These are phyloP conservation scores for Arxiozyma heterogenica DNA, from an alignment of 1,139 yeast genomes.

Conservation along the genomic window DNA sequence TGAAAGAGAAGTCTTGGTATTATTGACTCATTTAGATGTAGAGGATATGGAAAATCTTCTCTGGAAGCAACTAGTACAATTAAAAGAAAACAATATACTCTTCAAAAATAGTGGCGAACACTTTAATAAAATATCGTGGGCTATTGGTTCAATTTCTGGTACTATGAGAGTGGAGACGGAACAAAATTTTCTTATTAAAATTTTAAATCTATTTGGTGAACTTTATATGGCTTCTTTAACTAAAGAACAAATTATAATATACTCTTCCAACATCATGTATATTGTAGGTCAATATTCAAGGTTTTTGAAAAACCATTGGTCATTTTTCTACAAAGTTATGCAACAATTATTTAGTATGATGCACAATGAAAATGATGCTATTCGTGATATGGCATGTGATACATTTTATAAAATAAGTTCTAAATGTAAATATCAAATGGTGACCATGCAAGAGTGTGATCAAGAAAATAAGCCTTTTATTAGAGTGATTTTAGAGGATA, in stretches of 20 bases:
- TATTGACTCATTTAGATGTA: constrained; percentile 88
- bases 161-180: constrained; percentile 98
- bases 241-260: constrained; percentile 92
- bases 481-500: constrained; percentile 70
- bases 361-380: constrained; percentile 99
- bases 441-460: constrained; percentile 70
- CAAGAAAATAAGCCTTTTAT: constrained; percentile 65
- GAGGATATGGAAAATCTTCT: constrained; percentile 84
- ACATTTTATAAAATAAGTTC: constrained; percentile 89
- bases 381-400: constrained; percentile 99
- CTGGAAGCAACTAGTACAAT: constrained; percentile 64
- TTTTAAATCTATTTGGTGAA: constrained; percentile 55
- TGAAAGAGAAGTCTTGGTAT: constrained; percentile 89
- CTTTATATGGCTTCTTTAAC: constrained; percentile 90
- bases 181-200: constrained; percentile 54
- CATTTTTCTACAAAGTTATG: constrained; percentile 85
- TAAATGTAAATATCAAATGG: constrained; percentile 90
- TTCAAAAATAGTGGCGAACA: constrained; percentile 95
- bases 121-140: constrained; percentile 95
- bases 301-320: constrained; percentile 94
- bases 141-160: constrained; percentile 95
- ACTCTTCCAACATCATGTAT: constrained; percentile 96
- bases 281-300: constrained; percentile 98
- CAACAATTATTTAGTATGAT: constrained; percentile 90
- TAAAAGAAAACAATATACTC: constrained; percentile 19